Evolutionary conservation across 352 stramenopile species (phyloP).

Genomic region (Pelagophyceae sp.): DNA sequence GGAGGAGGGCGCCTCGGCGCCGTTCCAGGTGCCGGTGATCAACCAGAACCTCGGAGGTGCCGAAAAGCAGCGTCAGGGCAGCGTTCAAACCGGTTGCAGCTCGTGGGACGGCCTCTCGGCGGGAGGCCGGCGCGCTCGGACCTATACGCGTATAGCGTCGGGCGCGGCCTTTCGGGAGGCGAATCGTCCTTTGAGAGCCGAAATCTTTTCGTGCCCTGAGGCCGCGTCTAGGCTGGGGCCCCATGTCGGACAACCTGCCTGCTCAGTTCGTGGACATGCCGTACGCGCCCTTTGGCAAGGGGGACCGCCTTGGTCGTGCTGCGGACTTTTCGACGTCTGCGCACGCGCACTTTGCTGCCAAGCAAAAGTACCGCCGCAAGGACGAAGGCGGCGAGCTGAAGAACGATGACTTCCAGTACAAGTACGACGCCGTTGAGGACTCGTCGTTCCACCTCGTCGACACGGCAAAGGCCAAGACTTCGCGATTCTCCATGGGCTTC

Average conservation of each 20-base stretch:
- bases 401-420: constrained; percentile 87
- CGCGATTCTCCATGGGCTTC: constrained; percentile 43
- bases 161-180: no score
- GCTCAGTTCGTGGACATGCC: constrained; percentile 81
- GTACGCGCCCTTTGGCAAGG: constrained; percentile 89
- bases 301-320: constrained; percentile 80
- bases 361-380: constrained; percentile 29
- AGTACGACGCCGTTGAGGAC: constrained; percentile 77
- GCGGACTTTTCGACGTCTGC: constrained; percentile 71
- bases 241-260: constrained; percentile 53
- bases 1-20: neutral
- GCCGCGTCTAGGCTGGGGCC: constrained; percentile 57
- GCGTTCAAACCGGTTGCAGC: no score
- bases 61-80: no score
- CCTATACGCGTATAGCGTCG: no score
- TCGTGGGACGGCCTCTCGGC: no score
- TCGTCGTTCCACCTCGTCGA: constrained; percentile 84
- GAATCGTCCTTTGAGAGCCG: no score
- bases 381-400: constrained; percentile 52
- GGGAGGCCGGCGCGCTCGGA: no score
- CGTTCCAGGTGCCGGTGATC: neutral
- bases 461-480: constrained; percentile 62
- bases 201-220: no score
- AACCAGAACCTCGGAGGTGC: no score
- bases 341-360: constrained; percentile 25